Evolutionary conservation across 2,329 filamentous ascomycete genomes (phyloP).

Genomic region (Hypoxylon sp.): DNA sequence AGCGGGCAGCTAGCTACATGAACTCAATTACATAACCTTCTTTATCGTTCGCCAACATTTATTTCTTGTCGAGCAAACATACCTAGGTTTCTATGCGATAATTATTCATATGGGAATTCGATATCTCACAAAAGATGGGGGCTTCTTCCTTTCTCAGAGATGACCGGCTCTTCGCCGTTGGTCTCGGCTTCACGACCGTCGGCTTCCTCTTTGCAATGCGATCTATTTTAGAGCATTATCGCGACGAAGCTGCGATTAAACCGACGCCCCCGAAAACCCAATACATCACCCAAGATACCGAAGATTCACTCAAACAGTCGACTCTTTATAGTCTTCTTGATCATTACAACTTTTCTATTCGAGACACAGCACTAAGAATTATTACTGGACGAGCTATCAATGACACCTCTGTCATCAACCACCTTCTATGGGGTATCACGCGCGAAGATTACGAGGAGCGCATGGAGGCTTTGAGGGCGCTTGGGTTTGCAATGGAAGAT

Average conservation of each 20-base stretch:
- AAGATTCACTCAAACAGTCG: constrained; percentile 72
- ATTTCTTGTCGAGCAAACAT: no score
- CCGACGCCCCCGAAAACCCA: constrained; percentile 71
- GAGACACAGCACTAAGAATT: constrained; percentile 71
- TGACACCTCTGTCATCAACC: constrained; percentile 59
- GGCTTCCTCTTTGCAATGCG: constrained; percentile 66
- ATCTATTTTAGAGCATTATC: constrained; percentile 65
- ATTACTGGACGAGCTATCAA: constrained; percentile 67
- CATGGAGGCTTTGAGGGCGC: constrained; percentile 63
- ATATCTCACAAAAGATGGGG: constrained; percentile 50
- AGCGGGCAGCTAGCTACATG: no score
- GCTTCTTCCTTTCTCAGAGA: constrained; percentile 53
- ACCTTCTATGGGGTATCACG: constrained; percentile 66
- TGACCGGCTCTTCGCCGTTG: constrained; percentile 62
- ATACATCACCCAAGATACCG: constrained; percentile 78
- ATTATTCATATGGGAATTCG: constrained; percentile 20
- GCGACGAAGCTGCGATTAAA: constrained; percentile 72
- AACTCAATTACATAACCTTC: no score
- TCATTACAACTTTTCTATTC: constrained; percentile 77
- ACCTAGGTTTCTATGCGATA: no score
- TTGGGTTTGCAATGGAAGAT: constrained; percentile 63
- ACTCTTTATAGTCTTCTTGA: constrained; percentile 74
- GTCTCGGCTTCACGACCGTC: constrained; percentile 66
- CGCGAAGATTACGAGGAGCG: constrained; percentile 66
- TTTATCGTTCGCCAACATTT: no score